Evolutionary conservation across 352 stramenopile genomes (phyloP).

Genomic region (Globisporangium viniferum): DNA sequence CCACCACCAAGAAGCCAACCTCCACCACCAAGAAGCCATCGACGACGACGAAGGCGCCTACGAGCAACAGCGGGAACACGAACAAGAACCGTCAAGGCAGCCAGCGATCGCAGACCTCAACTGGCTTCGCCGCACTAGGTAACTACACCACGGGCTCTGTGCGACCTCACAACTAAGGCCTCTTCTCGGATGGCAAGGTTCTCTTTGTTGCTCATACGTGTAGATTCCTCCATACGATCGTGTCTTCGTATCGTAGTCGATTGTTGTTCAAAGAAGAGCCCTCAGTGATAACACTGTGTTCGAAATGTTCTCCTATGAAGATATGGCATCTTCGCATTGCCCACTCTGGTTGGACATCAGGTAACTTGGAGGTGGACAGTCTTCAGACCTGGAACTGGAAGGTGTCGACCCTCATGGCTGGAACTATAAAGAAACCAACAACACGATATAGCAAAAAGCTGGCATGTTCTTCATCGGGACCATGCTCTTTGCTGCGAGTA

Average conservation of each 20-base stretch:
- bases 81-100: conserved; percentile 6
- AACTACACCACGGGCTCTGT: conserved; percentile 13
- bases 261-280: neutral
- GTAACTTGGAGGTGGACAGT: neutral
- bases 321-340: neutral
- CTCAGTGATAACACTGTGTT: neutral
- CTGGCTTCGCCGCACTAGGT: conserved; percentile 1
- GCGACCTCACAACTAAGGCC: conserved; percentile 7
- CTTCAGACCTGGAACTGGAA: too few species aligned
- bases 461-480: too few species aligned
- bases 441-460: too few species aligned
- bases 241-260: neutral
- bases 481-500: too few species aligned
- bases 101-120: conserved; percentile 6
- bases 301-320: neutral
- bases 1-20: neutral
- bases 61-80: conserved; percentile 1
- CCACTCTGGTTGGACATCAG: neutral
- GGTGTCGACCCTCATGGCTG: too few species aligned
- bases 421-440: too few species aligned
- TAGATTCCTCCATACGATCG: neutral
- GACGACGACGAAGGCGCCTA: neutral
- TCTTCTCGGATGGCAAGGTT: neutral
- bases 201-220: neutral
- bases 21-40: neutral